Conservation (phyloP, 2,329 filamentous ascomycete genomes). For the Cucurbitaria berberidis region DNA sequence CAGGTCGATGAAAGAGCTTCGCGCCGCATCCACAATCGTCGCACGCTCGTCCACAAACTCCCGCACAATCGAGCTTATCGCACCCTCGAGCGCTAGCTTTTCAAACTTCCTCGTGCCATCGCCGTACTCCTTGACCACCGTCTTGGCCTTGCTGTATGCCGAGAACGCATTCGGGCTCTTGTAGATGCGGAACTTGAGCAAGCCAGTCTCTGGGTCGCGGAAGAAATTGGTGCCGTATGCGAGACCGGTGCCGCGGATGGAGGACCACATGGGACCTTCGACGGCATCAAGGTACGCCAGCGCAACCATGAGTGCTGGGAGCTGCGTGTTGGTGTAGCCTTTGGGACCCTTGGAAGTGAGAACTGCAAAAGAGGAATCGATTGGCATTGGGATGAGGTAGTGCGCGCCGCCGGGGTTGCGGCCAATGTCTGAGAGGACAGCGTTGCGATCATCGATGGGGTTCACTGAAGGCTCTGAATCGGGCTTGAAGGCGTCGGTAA, state of each 20-base stretch:
- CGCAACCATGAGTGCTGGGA: constrained; percentile 87
- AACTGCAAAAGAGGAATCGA: constrained; percentile 89
- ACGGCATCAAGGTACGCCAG: constrained; percentile 90
- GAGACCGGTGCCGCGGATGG: constrained; percentile 88
- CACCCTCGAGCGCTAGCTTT: constrained; percentile 82
- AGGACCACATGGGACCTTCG: constrained; percentile 93
- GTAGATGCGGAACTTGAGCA: constrained; percentile 85
- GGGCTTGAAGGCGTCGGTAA: constrained; percentile 57
- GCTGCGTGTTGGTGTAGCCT: constrained; percentile 75
- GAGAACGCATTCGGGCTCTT: constrained; percentile 88
- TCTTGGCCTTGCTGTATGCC: constrained; percentile 78
- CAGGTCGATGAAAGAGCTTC: constrained; percentile 80
- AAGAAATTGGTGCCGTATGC: constrained; percentile 87
- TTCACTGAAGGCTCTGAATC: constrained; percentile 63
- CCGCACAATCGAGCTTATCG: constrained; percentile 87
- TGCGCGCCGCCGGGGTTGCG: constrained; percentile 74
- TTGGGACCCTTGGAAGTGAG: constrained; percentile 76
- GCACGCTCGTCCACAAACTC: constrained; percentile 86
- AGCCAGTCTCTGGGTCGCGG: constrained; percentile 77
- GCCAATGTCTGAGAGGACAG: constrained; percentile 77
- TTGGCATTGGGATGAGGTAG: constrained; percentile 86
- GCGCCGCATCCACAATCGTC: constrained; percentile 81
- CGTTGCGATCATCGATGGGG: constrained; percentile 72
- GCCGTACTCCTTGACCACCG: constrained; percentile 76
- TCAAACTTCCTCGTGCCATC: constrained; percentile 76